Percentiles rank a stretch among this genome's conserved stretches.
phyloP scores from a whole-genome alignment of 306 rosid genomes.

The Adenanthera pavonina region DNA sequence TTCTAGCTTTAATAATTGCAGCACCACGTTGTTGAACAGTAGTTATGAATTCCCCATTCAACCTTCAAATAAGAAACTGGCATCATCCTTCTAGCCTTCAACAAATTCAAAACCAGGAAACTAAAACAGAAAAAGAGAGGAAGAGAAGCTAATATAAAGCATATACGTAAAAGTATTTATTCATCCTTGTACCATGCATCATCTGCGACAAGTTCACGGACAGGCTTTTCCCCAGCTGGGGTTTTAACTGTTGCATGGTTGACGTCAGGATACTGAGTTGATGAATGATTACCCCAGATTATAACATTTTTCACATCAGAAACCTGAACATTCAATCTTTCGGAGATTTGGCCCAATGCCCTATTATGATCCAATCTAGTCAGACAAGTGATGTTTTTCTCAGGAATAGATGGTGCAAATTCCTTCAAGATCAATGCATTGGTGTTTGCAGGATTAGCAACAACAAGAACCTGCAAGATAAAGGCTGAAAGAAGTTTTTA shows the following conservation, averaged over 20 bases:
- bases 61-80: constrained; percentile 51
- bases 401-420: constrained; percentile 93
- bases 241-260: constrained; percentile 88
- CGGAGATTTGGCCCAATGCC: constrained; percentile 98
- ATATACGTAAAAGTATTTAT: background rate
- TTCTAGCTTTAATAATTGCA: constrained; percentile 95
- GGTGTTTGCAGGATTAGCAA: constrained; percentile 99
- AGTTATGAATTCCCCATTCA: constrained; percentile 86
- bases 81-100: constrained; percentile 5
- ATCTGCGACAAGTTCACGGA: constrained; percentile 77
- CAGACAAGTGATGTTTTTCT: constrained; percentile 84
- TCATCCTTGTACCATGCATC: constrained; percentile 72
- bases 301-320: constrained; percentile 89
- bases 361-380: constrained; percentile 96
- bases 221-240: constrained; percentile 78
- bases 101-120: background rate
- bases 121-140: background rate
- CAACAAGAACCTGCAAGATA: constrained; percentile 86
- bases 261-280: constrained; percentile 97
- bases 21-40: constrained; percentile 99
- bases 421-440: constrained; percentile 98
- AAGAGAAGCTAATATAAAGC: background rate
- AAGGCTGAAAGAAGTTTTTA: background rate
- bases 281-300: constrained; percentile 99
- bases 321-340: constrained; percentile 80